phyloP scores from a whole-genome alignment of 2,329 filamentous ascomycete genomes.

The Aspergillus cejpii region DNA sequence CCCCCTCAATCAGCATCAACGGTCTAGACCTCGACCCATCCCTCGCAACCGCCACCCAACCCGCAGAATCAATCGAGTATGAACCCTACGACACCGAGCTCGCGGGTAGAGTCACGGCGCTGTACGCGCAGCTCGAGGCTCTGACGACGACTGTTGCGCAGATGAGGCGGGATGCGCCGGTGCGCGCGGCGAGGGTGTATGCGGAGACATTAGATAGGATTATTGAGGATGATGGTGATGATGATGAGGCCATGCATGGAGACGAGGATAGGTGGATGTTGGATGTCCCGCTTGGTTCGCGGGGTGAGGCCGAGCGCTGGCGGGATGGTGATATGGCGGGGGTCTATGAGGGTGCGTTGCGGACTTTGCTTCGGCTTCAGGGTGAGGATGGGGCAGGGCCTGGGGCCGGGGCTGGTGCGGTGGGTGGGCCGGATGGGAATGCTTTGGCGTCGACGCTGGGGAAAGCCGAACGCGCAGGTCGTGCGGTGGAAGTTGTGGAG shows the following conservation, averaged over 20 bases:
- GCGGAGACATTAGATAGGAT: conserved; percentile 29
- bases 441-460: conserved; percentile 43
- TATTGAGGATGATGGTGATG: conserved; percentile 37
- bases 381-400: conserved; percentile 26
- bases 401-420: conserved; percentile 16
- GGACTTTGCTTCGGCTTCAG: conserved; percentile 35
- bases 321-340: conserved; percentile 38
- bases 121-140: conserved; percentile 45
- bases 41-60: conserved; percentile 30
- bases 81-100: conserved; percentile 42
- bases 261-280: conserved; percentile 25
- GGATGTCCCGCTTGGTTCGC: conserved; percentile 28
- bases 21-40: conserved; percentile 39
- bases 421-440: conserved; percentile 24
- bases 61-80: conserved; percentile 42
- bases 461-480: conserved; percentile 42
- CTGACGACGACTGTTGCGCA: conserved; percentile 44
- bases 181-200: conserved; percentile 37
- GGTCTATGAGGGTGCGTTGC: conserved; percentile 38
- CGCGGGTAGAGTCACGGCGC: conserved; percentile 37
- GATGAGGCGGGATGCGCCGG: conserved; percentile 41
- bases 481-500: conserved; percentile 44
- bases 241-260: conserved; percentile 23
- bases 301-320: conserved; percentile 35
- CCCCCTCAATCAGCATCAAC: conserved; percentile 44